Base-by-base conservation (phyloP, 129 eudicot species). In the Centrapalus pauciflorus region DNA sequence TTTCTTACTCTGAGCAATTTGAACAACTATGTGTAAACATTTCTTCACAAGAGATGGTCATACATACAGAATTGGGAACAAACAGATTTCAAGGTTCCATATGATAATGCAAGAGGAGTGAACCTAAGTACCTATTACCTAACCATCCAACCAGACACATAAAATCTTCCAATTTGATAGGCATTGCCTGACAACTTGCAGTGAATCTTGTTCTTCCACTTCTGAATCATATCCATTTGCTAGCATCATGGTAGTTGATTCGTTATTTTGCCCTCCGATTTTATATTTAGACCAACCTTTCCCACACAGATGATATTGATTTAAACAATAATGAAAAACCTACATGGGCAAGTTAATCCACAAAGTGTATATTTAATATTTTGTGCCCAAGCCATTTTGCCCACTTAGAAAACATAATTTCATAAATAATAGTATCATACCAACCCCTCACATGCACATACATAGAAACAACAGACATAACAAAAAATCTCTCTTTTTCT, bases 361-460 rank as follows among this genome's bases (percentile, higher is more conserved):
- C 19, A 14, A 24, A 64, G 57, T 27, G 30, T 17, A 66, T 41
- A 41, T 41, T 13, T 41, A 41, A 4, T 11, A 13, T 30, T 23
- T 33, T 49, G 33, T 33, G 13, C 23, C 14, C 6, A 20, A 30
- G 23, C 50, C 20, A n/a, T 24, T 52, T 21, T 52, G 5, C 51
- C 52, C 17, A 10, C 23, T 23, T n/a, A 67, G 29, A 52, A 54
- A 35, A 63, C n/a, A 41, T 13, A 41, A 13, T 41, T 41, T 41
- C 49, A 41, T 33, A 28, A 40, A 26, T 2, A 23, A 21, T 66
- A 29, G n/a, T n/a, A n/a, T n/a, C n/a, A 41, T 12, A n/a, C 49
- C 74, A 69, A 20, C 45, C 35, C 27, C 52, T 33, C 23, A 41
- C 27, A 70, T 27, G 54, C 33, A 70, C 16, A 57, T 17, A 14